Evolutionary conservation across 305 asterid species (phyloP), one percentile per base, ranked within the genome.

Genomic region (Solanum hybrid): DNA sequence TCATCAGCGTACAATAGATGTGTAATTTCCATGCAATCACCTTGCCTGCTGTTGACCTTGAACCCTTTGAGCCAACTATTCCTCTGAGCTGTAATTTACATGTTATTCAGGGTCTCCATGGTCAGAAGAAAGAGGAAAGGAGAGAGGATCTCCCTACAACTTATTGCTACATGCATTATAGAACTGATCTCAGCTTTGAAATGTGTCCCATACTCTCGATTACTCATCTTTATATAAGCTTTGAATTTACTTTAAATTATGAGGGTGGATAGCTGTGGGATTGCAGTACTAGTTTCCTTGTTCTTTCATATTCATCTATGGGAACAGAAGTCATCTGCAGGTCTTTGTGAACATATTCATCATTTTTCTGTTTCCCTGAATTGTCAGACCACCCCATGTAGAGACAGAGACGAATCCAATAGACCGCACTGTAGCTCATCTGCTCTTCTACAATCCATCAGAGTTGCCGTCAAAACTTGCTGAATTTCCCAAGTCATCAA

Each of bases 371-470:
- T 89, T 90, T 90, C 57, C 72, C 88, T 91, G 98, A 94, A 94
- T 94, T 91, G 90, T 90, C 72, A 91, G 95, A 92, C 93, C 90
- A 83, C 93, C 93, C 73, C 95, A 94, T 90, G 92, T 92, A 82
- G 99, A 97, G 94, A 93, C 97, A 0, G 92, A 96, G 80, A 97
- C 99, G 33, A 97, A 97, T 90, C 98, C 99, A 36, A 94, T 96
- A 87, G 99, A 97, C 90, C 98, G 99, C 45, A 91, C 94, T 22
- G 96, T 97, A 88, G 99, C 99, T 39, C 98, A 95, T 93, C 93
- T 97, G 88, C 98, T 97, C 91, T 97, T 97, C 94, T 96, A 96
- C 89, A 91, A 93, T 93, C 96, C 97, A 34, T 88, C 87, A 1
- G 97, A 94, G 73, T 89, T 87, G 79, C 32, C 57, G n/a, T 89